These are phyloP conservation scores for Geotrichum bryndzae DNA, from an alignment of 1,139 yeast species.

Conservation along the genomic window DNA sequence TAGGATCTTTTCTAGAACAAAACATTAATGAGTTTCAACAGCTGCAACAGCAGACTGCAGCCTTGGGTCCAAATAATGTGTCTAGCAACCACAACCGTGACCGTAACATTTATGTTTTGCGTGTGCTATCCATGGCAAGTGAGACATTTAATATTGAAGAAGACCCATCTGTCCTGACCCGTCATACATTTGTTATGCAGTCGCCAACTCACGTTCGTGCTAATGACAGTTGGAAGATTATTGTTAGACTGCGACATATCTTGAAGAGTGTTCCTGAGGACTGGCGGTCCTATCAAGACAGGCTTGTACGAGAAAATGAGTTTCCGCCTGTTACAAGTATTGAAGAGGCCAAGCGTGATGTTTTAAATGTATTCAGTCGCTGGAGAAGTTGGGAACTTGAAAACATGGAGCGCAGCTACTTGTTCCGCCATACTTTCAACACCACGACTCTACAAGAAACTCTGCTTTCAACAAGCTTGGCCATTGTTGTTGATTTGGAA, in stretches of 20 bases:
- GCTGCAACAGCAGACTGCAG: conserved; percentile 9
- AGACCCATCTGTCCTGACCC: conserved; percentile 85
- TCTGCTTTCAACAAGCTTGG: conserved; percentile 26
- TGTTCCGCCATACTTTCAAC: conserved; percentile 27
- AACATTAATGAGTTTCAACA: conserved; percentile 21
- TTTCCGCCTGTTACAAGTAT: conserved; percentile 38
- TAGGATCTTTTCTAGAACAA: conserved; percentile 23
- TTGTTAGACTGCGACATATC: conserved; percentile 72
- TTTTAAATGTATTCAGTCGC: conserved; percentile 53
- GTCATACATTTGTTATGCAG: conserved; percentile 77
- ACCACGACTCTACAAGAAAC: conserved; percentile 30
- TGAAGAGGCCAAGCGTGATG: conserved; percentile 47
- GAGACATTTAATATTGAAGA: conserved; percentile 55
- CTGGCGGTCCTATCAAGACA: conserved; percentile 39
- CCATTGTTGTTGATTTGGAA: conserved; percentile 30
- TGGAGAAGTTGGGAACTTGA: conserved; percentile 92
- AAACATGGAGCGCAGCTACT: conserved; percentile 49
- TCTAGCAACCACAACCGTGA: conserved; percentile 19
- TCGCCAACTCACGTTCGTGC: conserved; percentile 70
- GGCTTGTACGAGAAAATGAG: conserved; percentile 26
- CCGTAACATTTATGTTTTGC: conserved; percentile 33
- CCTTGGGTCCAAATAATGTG: conserved; percentile 6
- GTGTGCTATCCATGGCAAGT: conserved; percentile 59
- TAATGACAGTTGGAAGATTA: conserved; percentile 81
- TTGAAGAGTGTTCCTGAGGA: conserved; percentile 51